A percentile compares a stretch with the other conserved stretches of the same genome.
phyloP scores from a whole-genome alignment of 2,329 filamentous ascomycete species.

The Leptoxyphium fumago region DNA sequence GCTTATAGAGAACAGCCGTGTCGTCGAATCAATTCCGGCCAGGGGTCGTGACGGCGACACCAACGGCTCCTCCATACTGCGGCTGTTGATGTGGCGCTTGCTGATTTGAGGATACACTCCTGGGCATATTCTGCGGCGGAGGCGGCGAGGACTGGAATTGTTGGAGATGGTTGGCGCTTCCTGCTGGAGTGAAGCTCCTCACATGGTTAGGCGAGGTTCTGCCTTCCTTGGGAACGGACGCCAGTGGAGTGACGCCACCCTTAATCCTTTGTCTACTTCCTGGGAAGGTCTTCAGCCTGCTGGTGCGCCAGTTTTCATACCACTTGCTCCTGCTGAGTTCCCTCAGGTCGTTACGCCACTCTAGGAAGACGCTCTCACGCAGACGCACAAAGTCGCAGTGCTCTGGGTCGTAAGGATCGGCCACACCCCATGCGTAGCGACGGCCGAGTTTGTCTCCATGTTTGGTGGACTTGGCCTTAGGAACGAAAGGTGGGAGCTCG shows the following conservation, averaged over 20 bases:
- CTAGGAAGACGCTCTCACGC: constrained; percentile 81
- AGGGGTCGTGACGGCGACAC: neutral
- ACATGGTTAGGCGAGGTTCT: constrained; percentile 2
- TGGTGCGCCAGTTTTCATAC: constrained; percentile 89
- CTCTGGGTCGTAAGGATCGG: constrained; percentile 75
- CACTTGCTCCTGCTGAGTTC: constrained; percentile 82
- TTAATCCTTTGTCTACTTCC: constrained; percentile 12
- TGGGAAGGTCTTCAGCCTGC: constrained; percentile 26
- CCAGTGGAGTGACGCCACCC: constrained; percentile 22
- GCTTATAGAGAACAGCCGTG: too few relatives aligned
- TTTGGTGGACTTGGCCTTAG: constrained; percentile 3
- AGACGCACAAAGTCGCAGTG: constrained; percentile 90
- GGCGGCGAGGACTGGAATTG: neutral
- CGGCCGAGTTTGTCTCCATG: constrained; percentile 58
- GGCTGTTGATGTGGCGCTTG: neutral
- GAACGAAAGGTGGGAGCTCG: constrained; percentile 53
- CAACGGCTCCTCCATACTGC: neutral
- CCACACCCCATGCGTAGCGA: constrained; percentile 92
- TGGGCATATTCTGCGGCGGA: neutral
- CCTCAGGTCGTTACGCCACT: constrained; percentile 83
- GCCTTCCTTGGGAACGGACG: constrained; percentile 19
- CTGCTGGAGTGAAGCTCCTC: neutral
- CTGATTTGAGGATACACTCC: neutral
- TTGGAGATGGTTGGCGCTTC: neutral
- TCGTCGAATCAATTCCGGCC: neutral